A percentile compares a stretch with the other conserved stretches of the same genome.
Conservation (phyloP, 2,329 filamentous ascomycete genomes). For the Curvularia eragrostidis region DNA sequence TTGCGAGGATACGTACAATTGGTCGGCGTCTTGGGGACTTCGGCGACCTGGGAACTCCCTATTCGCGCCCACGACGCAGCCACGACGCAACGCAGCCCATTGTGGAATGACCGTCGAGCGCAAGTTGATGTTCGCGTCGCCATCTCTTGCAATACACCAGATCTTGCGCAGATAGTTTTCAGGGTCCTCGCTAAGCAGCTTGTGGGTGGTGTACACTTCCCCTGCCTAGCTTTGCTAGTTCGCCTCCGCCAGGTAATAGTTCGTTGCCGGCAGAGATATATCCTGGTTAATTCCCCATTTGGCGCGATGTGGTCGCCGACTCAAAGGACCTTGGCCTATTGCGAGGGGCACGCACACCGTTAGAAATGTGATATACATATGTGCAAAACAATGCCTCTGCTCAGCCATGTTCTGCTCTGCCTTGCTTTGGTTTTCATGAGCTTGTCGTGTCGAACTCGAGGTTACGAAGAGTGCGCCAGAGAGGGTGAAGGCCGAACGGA, state of each 20-base stretch:
- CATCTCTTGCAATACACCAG: not conserved
- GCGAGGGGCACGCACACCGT: conserved; percentile 19
- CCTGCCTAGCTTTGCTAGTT: conserved; percentile 22
- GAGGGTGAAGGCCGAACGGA: not conserved
- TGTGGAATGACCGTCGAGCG: not conserved
- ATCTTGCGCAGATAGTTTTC: conserved; percentile 22
- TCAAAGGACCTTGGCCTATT: conserved; percentile 7
- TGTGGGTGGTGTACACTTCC: conserved; percentile 12
- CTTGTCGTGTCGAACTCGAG: conserved; percentile 8
- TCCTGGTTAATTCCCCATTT: conserved; percentile 22
- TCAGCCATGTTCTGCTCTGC: no score
- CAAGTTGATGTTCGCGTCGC: not conserved
- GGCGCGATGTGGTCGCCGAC: conserved; percentile 29
- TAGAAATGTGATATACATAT: conserved; percentile 11
- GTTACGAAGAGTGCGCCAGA: not conserved
- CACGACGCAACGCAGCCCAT: not conserved
- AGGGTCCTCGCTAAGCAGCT: conserved; percentile 21
- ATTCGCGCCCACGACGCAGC: not conserved
- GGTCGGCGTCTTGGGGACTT: not conserved
- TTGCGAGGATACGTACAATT: not conserved
- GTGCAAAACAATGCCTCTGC: not conserved
- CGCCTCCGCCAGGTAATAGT: conserved; percentile 4
- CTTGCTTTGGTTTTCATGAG: not conserved
- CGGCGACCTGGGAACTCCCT: not conserved
- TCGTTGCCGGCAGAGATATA: conserved; percentile 4